Conservation (phyloP, 495 filamentous ascomycete genomes). For the Cryomyces antarcticus region DNA sequence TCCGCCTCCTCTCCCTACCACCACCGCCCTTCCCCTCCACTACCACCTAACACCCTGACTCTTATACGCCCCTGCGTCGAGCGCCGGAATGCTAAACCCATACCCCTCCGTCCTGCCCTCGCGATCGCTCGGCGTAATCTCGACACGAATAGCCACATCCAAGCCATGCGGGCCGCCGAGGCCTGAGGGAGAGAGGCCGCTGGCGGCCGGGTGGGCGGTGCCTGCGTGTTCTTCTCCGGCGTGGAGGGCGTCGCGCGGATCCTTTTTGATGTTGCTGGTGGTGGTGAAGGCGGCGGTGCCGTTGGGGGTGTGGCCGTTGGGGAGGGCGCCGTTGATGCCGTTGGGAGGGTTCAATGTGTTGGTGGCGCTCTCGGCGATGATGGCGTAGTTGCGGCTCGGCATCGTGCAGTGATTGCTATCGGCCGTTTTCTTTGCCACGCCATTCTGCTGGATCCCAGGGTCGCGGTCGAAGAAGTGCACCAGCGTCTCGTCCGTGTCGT, state of each 20-base stretch:
- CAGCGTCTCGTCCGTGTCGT: conserved; percentile 70
- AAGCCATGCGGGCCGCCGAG: conserved; percentile 17
- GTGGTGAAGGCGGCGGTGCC: not conserved
- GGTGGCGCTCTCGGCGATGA: conserved; percentile 41
- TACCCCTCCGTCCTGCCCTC: conserved; percentile 20
- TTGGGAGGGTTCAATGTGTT: not conserved
- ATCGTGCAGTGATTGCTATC: conserved; percentile 64
- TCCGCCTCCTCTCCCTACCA: not conserved
- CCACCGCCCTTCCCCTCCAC: not conserved
- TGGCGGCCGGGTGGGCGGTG: conserved; percentile 17
- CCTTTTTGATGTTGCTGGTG: conserved; percentile 1
- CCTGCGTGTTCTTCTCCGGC: conserved; percentile 17
- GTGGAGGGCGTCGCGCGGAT: conserved; percentile 18
- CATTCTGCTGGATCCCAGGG: conserved; percentile 35
- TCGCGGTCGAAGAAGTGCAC: conserved; percentile 71
- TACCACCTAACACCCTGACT: conserved; percentile 8
- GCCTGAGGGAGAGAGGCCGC: conserved; percentile 11
- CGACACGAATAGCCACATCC: conserved; percentile 19
- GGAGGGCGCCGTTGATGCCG: not conserved
- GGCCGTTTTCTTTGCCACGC: conserved; percentile 34
- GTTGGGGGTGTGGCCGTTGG: not conserved
- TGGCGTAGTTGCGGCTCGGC: conserved; percentile 76
- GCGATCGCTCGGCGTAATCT: conserved; percentile 15
- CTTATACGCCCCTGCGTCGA: conserved; percentile 10
- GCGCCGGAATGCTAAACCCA: conserved; percentile 18